Percentiles rank a stretch among this genome's conserved stretches.
These are phyloP conservation scores for Aspergillus avenaceus DNA, from an alignment of 495 filamentous ascomycete genomes.

Conservation along the genomic window DNA sequence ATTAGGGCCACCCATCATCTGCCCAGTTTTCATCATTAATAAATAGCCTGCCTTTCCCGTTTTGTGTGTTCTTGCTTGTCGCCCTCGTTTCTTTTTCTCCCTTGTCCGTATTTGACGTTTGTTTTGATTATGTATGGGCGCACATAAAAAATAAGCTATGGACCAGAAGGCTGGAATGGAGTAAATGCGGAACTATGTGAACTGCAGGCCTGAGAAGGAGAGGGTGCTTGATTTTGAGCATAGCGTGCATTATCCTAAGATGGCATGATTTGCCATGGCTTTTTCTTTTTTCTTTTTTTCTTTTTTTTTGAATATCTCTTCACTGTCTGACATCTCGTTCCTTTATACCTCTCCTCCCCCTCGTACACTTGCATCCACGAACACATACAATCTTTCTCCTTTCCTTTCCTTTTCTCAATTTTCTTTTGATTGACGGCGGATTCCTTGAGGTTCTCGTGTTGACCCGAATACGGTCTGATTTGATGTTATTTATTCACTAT, in stretches of 20 bases:
- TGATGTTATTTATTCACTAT: constrained; percentile 11
- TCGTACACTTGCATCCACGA: too few species aligned
- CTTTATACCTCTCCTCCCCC: constrained; percentile 1
- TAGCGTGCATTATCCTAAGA: constrained; percentile 18
- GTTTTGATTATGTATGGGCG: constrained; percentile 25
- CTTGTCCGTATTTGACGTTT: constrained; percentile 11
- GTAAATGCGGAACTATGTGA: constrained; percentile 14
- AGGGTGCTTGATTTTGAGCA: background rate
- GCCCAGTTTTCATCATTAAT: background rate
- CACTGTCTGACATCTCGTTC: background rate
- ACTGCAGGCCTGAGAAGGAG: background rate
- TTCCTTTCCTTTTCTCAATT: constrained; percentile 15
- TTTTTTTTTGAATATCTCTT: constrained; percentile 13
- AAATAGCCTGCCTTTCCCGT: background rate
- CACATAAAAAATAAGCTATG: constrained; percentile 25
- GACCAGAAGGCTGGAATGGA: constrained; percentile 24
- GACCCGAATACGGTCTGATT: constrained; percentile 9
- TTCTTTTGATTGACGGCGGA: constrained; percentile 9
- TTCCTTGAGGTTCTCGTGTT: background rate
- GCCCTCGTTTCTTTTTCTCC: background rate
- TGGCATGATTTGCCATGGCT: constrained; percentile 7
- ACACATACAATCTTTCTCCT: constrained; percentile 3
- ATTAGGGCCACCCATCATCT: constrained; percentile 4
- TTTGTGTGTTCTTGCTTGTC: background rate
- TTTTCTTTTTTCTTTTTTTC: too few species aligned